phyloP scores from a whole-genome alignment of 768 basidiomycete genomes.

The Mrakia frigida region DNA sequence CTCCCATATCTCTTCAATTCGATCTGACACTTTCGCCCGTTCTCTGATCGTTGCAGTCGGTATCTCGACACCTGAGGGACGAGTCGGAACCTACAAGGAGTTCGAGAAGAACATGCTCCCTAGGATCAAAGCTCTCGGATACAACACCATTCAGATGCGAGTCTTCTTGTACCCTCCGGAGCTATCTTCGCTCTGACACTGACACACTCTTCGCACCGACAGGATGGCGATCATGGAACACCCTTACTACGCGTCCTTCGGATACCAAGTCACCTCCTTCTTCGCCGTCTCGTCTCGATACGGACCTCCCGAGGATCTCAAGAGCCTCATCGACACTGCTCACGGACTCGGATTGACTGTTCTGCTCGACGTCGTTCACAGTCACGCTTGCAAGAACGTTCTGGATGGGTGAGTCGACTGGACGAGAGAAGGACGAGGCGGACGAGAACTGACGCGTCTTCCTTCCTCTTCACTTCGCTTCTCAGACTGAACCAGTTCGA shows the following conservation, averaged over 20 bases:
- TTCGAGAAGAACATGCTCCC: slow-evolving; percentile 80
- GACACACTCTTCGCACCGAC: neutral
- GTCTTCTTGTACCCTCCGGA: neutral
- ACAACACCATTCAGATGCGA: slow-evolving; percentile 86
- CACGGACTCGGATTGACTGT: slow-evolving; percentile 89
- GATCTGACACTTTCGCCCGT: neutral
- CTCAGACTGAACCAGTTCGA: slow-evolving; percentile 77
- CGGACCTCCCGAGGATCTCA: slow-evolving; percentile 87
- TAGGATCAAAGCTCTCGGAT: slow-evolving; percentile 83
- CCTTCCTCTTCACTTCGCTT: neutral
- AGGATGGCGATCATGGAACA: slow-evolving; percentile 97
- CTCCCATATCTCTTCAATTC: neutral
- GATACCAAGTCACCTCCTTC: slow-evolving; percentile 96
- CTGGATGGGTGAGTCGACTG: slow-evolving; percentile 63
- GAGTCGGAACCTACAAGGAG: slow-evolving; percentile 93
- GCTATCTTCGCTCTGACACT: neutral
- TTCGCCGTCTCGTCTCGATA: slow-evolving; percentile 96
- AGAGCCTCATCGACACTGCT: slow-evolving; percentile 89
- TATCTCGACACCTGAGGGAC: slow-evolving; percentile 78
- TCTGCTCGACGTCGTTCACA: slow-evolving; percentile 93
- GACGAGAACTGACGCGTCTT: neutral
- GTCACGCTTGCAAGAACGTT: slow-evolving; percentile 96
- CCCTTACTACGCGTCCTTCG: slow-evolving; percentile 96
- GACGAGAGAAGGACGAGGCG: neutral
- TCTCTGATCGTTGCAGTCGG: slow-evolving; percentile 62